A percentile compares a stretch with the other conserved stretches of the same genome.
These are phyloP conservation scores for Neobulgaria alba DNA, from an alignment of 2,329 filamentous ascomycete species.

Conservation along the genomic window DNA sequence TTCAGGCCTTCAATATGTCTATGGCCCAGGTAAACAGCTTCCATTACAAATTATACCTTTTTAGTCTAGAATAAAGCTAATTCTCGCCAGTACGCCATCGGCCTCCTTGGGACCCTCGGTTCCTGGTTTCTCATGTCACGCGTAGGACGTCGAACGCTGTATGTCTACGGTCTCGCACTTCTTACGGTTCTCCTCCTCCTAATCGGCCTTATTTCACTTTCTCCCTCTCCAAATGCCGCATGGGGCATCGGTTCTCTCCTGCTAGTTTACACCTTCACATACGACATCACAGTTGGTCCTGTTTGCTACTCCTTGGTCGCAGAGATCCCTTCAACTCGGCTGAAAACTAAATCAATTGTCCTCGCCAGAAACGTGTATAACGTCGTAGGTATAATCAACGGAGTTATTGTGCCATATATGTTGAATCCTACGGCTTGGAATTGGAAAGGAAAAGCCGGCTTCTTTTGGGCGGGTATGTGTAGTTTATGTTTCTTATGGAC, in stretches of 20 bases:
- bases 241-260: slow-evolving; percentile 53
- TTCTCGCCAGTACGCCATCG: slow-evolving; percentile 32
- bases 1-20: slow-evolving; percentile 48
- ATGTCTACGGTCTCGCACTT: slow-evolving; percentile 64
- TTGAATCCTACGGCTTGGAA: slow-evolving; percentile 78
- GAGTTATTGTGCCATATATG: slow-evolving; percentile 82
- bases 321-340: slow-evolving; percentile 69
- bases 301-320: slow-evolving; percentile 81
- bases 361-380: slow-evolving; percentile 62
- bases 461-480: slow-evolving; percentile 79
- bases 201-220: slow-evolving; percentile 47
- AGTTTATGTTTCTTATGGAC: slow-evolving; percentile 75
- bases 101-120: slow-evolving; percentile 40
- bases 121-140: slow-evolving; percentile 40
- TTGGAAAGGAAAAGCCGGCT: slow-evolving; percentile 77
- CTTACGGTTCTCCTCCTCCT: slow-evolving; percentile 69
- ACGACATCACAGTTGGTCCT: slow-evolving; percentile 78
- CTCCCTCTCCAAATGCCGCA: slow-evolving; percentile 28
- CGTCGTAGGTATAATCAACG: slow-evolving; percentile 72
- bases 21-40: too few relatives aligned
- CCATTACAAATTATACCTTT: too few relatives aligned
- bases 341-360: slow-evolving; percentile 86
- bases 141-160: slow-evolving; percentile 48
- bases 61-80: too few relatives aligned
- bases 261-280: slow-evolving; percentile 70